Evolutionary conservation across 495 filamentous ascomycete genomes (phyloP), one percentile per base, ranked within the genome.

Genomic region (Alectoria sarmentosa): DNA sequence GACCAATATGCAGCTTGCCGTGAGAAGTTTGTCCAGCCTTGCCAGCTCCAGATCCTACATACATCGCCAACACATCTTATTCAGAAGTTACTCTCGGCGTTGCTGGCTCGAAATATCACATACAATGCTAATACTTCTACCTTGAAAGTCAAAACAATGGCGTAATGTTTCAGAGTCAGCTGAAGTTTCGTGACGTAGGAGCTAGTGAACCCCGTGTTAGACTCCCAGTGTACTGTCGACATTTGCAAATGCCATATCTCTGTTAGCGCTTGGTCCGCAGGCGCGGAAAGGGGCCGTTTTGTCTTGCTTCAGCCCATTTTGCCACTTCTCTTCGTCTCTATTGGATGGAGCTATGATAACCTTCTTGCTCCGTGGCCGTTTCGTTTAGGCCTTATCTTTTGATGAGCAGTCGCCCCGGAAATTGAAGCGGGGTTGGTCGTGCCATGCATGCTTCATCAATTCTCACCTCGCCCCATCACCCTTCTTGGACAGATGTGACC

Each of bases 381-480:
- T 30, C 5, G 3, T 13, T 17, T n/a, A 28, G 28, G 28, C 49
- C 49, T 54, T 54, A 32, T 32, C 49, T 54, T 52, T 26, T 54
- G 49, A 28, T 49, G 6, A 21, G 15, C 17, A 26, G 9, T 32
- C 2, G 7, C 4, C 28, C 4, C 3, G 26, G 49, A 54, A 54
- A 30, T 26, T 54, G 52, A 55, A 34, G 52, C 15, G 52, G 52
- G 52, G 52, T 14, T 55, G 15, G 1, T 21, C 52, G n/a, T 34
- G 30, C 28, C 52, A 30, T 55, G 52, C 52, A 30, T 55, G 52
- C 52, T 55, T 55, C 52, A 55, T 55, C 52, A 3, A 55, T 19
- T 55, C 3, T 23, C 30, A 30, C 30, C 52, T 34, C 14, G n/a
- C 52, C 26, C 15, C 17, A 19, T 55, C 6, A 21, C 52, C 52